Evolutionary conservation across 73 alveolate species (phyloP), one percentile per base, ranked within the genome.

Genomic region (Breviolum minutum): DNA sequence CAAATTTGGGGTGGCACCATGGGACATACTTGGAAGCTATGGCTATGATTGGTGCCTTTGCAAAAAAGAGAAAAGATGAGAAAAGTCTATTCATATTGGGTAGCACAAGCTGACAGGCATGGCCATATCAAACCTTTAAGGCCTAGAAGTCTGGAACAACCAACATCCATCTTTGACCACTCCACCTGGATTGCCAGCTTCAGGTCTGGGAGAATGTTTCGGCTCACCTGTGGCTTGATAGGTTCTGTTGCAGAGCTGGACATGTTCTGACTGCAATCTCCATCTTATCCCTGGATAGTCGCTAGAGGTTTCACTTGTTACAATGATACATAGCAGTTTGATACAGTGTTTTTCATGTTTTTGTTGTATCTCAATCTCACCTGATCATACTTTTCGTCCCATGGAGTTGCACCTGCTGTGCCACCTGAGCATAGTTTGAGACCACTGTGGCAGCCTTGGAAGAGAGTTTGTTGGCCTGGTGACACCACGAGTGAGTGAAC

Each of bases 121-220:
- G 3, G 54, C 54, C 54, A 40, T 40, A 40, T 40, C 3, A 3
- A 40, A 3, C 3, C 3, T 40, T 40, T 40, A 40, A 40, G 54
- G 54, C 54, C 54, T 40, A 3, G 54, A 73, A 9, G 82, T 16
- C 81, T 0, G 26, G 2, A 12, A 26, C 76, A 66, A 66, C 22
- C 2, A 66, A 2, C 22, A 16, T 20, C 22, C 76, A 16, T 2
- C 16, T 66, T 13, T 16, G 22, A 66, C 76, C 27, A 26, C 14
- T 27, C 27, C 22, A 17, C 98, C 98, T 92, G 98, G 83, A 92
- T 92, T 26, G 98, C 98, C 73, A 92, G 66, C 98, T 92, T 92
- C 90, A 92, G 73, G 81, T 92, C 98, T 6, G 98, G 98, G 54
- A 92, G 81, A 27, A 92, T 76, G 80, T 92, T 92, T 54, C 98